Conservation (phyloP, 352 stramenopile species). For the Achlya hypogyna region DNA sequence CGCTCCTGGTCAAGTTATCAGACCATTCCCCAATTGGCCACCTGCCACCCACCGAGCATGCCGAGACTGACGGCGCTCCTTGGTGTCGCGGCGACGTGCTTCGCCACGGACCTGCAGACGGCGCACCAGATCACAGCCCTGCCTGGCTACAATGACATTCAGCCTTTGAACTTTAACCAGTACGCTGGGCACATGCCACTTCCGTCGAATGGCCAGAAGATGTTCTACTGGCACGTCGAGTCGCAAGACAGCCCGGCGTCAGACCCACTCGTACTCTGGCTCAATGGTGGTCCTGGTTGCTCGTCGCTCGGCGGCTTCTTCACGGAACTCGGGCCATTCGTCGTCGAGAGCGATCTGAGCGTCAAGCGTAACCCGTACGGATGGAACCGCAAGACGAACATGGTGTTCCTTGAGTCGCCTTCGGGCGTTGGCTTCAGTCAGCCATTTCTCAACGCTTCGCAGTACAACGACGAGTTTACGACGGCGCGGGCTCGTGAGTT, state of each 20-base stretch:
- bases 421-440: slow-evolving; percentile 75
- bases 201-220: slow-evolving; percentile 31
- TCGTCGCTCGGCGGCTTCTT: slow-evolving; percentile 76
- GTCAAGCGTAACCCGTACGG: slow-evolving; percentile 69
- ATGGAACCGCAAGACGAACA: slow-evolving; percentile 82
- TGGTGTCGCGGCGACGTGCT: neutral
- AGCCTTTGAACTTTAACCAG: slow-evolving; percentile 41
- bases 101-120: neutral
- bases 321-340: slow-evolving; percentile 62
- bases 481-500: slow-evolving; percentile 47
- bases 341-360: slow-evolving; percentile 35
- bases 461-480: slow-evolving; percentile 51
- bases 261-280: slow-evolving; percentile 83
- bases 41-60: neutral
- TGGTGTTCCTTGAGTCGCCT: slow-evolving; percentile 85
- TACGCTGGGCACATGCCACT: slow-evolving; percentile 44
- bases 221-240: slow-evolving; percentile 63
- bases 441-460: slow-evolving; percentile 30
- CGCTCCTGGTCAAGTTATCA: neutral
- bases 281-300: slow-evolving; percentile 87
- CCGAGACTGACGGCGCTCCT: neutral
- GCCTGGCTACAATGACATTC: slow-evolving; percentile 31
- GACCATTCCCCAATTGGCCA: neutral
- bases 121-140: slow-evolving; percentile 36
- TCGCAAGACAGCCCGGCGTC: slow-evolving; percentile 35